phyloP scores from a whole-genome alignment of 257 asterid species.

The Dorcoceras hygrometricum region DNA sequence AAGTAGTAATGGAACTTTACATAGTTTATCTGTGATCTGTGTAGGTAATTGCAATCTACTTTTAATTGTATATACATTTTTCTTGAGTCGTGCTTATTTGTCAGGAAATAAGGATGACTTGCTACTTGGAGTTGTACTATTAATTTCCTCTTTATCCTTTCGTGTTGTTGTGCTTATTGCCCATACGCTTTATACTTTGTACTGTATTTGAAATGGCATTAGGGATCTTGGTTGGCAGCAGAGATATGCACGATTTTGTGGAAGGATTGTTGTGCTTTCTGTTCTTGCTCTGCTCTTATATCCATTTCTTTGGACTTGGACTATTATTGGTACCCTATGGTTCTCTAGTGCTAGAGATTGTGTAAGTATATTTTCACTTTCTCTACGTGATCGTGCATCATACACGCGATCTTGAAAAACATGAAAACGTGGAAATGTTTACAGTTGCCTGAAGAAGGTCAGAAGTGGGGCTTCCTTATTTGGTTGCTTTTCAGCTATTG shows the following conservation, averaged over 20 bases:
- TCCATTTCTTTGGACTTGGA: conserved; percentile 91
- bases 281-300: conserved; percentile 68
- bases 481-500: conserved; percentile 97
- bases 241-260: conserved; percentile 76
- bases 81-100: background rate
- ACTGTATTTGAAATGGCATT: conserved; percentile 5
- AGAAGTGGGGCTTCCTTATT: conserved; percentile 97
- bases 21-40: too few relatives aligned
- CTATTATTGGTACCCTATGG: conserved; percentile 84
- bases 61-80: conserved; percentile 4
- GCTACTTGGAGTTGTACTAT: background rate
- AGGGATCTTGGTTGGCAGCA: conserved; percentile 99
- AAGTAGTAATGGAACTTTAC: background rate
- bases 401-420: conserved; percentile 23
- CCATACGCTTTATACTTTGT: conserved; percentile 8
- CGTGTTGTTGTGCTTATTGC: background rate
- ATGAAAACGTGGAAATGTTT: conserved; percentile 21
- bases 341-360: conserved; percentile 72
- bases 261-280: conserved; percentile 79
- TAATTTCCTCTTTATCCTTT: background rate
- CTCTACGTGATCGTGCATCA: background rate
- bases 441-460: conserved; percentile 96
- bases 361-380: conserved; percentile 43
- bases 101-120: conserved; percentile 5
- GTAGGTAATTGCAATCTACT: background rate